Percentiles rank a stretch among this genome's conserved stretches.
phyloP scores from a whole-genome alignment of 805 yeast species.

The Limtongozyma cylindracea region DNA sequence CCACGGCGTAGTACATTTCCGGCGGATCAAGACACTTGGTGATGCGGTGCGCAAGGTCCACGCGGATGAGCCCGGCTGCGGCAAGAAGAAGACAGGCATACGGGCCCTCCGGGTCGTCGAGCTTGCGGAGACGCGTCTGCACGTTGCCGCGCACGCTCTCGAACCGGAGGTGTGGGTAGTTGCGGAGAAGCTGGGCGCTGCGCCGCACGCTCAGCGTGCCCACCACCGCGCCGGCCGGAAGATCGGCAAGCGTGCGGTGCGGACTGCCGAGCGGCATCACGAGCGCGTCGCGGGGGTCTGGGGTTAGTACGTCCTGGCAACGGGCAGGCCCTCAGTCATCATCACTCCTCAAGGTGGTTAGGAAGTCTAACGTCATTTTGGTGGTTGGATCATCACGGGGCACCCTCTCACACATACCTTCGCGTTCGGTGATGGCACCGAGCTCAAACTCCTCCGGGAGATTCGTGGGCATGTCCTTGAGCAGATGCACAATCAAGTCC shows the following conservation, averaged over 20 bases:
- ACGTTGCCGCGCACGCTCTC: slow-evolving; percentile 65
- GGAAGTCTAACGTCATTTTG: no score
- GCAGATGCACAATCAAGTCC: slow-evolving; percentile 80
- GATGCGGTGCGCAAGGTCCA: slow-evolving; percentile 51
- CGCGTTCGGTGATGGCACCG: slow-evolving; percentile 69
- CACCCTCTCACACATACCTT: no score
- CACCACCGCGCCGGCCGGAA: slow-evolving; percentile 69
- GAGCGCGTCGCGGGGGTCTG: slow-evolving; percentile 85
- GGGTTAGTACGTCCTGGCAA: no score
- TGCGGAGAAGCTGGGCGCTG: slow-evolving; percentile 67
- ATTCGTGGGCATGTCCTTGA: slow-evolving; percentile 81
- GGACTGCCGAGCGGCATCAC: slow-evolving; percentile 44
- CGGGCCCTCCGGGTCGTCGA: slow-evolving; percentile 44
- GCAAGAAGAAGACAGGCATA: slow-evolving; percentile 68
- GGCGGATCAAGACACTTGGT: slow-evolving; percentile 44
- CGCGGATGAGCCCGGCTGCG: slow-evolving; percentile 69
- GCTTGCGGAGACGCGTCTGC: slow-evolving; percentile 57
- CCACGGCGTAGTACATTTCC: slow-evolving; percentile 87
- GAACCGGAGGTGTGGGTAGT: slow-evolving; percentile 52
- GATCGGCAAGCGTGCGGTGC: slow-evolving; percentile 38
- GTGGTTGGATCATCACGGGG: no score
- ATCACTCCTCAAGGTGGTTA: no score
- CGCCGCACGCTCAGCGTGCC: slow-evolving; percentile 92
- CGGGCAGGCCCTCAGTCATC: no score
- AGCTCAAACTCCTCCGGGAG: slow-evolving; percentile 76